Percentiles rank a stretch among this genome's conserved stretches.
phyloP scores from a whole-genome alignment of 192 early-diverging fungal species.

The Rhizophagus prolifer region DNA sequence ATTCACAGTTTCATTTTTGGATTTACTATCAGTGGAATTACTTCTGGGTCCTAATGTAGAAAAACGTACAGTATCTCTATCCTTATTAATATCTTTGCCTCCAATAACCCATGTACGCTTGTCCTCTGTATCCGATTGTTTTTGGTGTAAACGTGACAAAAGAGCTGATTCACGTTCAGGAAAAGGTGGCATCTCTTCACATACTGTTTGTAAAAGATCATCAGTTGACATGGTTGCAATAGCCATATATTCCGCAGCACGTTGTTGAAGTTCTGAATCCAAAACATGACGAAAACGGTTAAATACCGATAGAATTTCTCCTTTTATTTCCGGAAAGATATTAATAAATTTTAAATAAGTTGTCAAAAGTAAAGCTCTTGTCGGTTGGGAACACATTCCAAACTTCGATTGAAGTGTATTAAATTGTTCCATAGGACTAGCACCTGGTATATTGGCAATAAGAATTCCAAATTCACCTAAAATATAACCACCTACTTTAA shows the following conservation, averaged over 20 bases:
- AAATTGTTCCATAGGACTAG: conserved; percentile 91
- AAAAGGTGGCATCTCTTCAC: conserved; percentile 99
- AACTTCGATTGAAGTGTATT: conserved; percentile 93
- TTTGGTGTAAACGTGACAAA: conserved; percentile 77
- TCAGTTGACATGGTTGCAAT: conserved; percentile 82
- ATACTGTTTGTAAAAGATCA: conserved; percentile 85
- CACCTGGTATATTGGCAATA: conserved; percentile 84
- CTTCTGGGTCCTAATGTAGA: conserved; percentile 33
- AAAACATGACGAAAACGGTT: conserved; percentile 84
- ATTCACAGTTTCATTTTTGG: conserved; percentile 28
- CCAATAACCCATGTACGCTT: conserved; percentile 94
- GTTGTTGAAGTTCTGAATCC: conserved; percentile 96
- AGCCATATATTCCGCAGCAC: conserved; percentile 94
- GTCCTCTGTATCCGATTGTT: conserved; percentile 90
- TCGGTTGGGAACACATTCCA: conserved; percentile 70
- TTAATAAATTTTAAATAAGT: conserved; percentile 97
- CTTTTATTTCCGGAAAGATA: conserved; percentile 97
- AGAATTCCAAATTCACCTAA: conserved; percentile 98
- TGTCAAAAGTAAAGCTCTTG: conserved; percentile 83
- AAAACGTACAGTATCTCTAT: conserved; percentile 45
- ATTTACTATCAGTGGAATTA: conserved; percentile 38
- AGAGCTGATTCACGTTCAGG: conserved; percentile 92
- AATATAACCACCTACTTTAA: conserved; percentile 95
- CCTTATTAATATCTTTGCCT: conserved; percentile 76
- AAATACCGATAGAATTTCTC: conserved; percentile 81